Evolutionary conservation across 441 rosid genomes (phyloP).

Genomic region (Dalechampia spathulata): DNA sequence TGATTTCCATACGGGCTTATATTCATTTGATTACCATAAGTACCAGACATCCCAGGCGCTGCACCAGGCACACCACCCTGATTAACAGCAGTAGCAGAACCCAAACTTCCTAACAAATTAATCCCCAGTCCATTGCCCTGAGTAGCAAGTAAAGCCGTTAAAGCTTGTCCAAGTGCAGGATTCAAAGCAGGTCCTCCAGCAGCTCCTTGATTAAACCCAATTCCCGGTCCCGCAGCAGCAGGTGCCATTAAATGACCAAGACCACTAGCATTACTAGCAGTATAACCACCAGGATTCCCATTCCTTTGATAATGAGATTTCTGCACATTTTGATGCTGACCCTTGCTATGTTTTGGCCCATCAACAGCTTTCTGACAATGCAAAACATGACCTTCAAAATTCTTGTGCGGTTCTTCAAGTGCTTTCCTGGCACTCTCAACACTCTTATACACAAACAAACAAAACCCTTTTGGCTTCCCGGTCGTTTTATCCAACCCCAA

Average conservation of each 20-base stretch:
- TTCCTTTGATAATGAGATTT: constrained; percentile 32
- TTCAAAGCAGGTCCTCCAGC: constrained; percentile 31
- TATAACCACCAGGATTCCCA: constrained; percentile 16
- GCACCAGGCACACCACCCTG: constrained; percentile 33
- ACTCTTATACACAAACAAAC: constrained; percentile 32
- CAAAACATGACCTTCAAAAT: constrained; percentile 34
- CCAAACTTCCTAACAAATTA: constrained; percentile 55
- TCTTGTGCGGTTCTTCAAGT: constrained; percentile 41
- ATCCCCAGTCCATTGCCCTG: constrained; percentile 82
- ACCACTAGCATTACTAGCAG: constrained; percentile 22
- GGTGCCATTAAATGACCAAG: constrained; percentile 61
- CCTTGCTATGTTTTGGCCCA: constrained; percentile 59
- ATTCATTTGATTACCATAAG: constrained; percentile 38
- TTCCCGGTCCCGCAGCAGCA: constrained; percentile 30
- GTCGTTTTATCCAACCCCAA: constrained; percentile 38
- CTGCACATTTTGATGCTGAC: constrained; percentile 19
- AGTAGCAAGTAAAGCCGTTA: constrained; percentile 74
- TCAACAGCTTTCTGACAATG: constrained; percentile 74
- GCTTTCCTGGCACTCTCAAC: constrained; percentile 34
- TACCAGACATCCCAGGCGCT: constrained; percentile 22
- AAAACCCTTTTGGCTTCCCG: constrained; percentile 41
- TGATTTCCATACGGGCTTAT: constrained; percentile 36
- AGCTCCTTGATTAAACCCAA: constrained; percentile 32
- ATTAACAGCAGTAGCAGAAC: constrained; percentile 22
- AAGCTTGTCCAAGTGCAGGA: constrained; percentile 86